Base-by-base conservation (phyloP, 257 asterid genomes). In the Linderniella brevidens region DNA sequence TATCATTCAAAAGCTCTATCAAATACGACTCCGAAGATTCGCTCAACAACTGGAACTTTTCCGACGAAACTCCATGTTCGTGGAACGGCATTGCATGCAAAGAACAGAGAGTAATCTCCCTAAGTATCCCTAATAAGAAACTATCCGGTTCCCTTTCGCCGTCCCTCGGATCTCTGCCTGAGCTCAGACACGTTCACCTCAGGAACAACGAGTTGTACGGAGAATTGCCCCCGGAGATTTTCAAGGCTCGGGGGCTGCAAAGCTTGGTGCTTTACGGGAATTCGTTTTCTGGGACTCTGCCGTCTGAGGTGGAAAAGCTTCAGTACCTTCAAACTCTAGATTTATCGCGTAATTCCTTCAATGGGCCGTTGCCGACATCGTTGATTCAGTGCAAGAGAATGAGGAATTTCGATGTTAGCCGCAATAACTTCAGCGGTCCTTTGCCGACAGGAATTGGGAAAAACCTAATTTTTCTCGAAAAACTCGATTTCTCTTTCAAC, bases 41-140 rank as follows among this genome's bases (percentile, higher is more conserved):
- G 37, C 76, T 88, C 37, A 66, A 13, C 45, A 77, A 78, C 59
- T 88, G 96, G 98, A 76, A 74, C 37, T 29, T 17, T 35, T 65
- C 87, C 37, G 90, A 84, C 61, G 68, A 63, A 59, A 80, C 73
- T 48, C 98, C 98, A 41, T 88, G 98, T 71, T 72, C 75, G 0
- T 88, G 98, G 98, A 88, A 76, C 52, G 98, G 94, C 20, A 55
- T 88, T 15, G 66, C 95, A 53, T 88, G 98, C 78, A 78, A 68
- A 42, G 68, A 75, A 48, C 76, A 70, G 5, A 78, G 66, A 47
- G 94, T 88, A 42, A 68, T 88, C 40, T 71, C 93, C 41, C 44
- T 84, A 19, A 76, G 76, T 71, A 65, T 84, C 32, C 94, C 98
- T 0, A 81, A 62, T 50, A 84, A 74, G 79, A 74, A 73, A 52